Evolutionary conservation across 768 basidiomycete species (phyloP).

Genomic region (Pleurotus citrinopileatus): DNA sequence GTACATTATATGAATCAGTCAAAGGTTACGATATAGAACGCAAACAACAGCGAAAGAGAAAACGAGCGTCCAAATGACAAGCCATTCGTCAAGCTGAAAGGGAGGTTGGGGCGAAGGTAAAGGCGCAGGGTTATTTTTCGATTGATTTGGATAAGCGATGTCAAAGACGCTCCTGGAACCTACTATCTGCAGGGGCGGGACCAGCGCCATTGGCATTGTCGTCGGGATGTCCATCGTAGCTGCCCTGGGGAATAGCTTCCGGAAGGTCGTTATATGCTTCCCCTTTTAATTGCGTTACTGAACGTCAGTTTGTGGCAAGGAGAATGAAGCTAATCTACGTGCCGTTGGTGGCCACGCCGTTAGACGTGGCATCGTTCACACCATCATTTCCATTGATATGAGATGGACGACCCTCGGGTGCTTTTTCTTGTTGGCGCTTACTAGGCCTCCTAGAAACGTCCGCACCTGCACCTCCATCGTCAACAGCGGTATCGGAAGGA

Average conservation of each 20-base stretch:
- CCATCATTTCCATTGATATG: conserved; percentile 17
- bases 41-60: not conserved
- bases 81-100: no score
- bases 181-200: conserved; percentile 3
- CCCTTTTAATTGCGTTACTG: no score
- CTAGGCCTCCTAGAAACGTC: conserved; percentile 43
- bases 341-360: not conserved
- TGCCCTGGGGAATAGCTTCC: not conserved
- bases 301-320: not conserved
- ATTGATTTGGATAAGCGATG: not conserved
- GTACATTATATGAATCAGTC: not conserved
- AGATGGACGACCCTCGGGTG: conserved; percentile 55
- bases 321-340: not conserved
- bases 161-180: conserved; percentile 2
- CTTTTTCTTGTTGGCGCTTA: conserved; percentile 70
- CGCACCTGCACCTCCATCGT: conserved; percentile 24
- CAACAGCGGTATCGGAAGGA: conserved; percentile 12
- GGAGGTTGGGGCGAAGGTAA: no score
- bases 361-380: no score
- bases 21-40: not conserved
- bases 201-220: not conserved
- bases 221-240: not conserved
- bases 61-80: not conserved
- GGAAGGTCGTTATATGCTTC: not conserved
- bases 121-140: not conserved